Base-by-base conservation (phyloP, 2,329 filamentous ascomycete species). In the Dactylellina drechsleri region DNA sequence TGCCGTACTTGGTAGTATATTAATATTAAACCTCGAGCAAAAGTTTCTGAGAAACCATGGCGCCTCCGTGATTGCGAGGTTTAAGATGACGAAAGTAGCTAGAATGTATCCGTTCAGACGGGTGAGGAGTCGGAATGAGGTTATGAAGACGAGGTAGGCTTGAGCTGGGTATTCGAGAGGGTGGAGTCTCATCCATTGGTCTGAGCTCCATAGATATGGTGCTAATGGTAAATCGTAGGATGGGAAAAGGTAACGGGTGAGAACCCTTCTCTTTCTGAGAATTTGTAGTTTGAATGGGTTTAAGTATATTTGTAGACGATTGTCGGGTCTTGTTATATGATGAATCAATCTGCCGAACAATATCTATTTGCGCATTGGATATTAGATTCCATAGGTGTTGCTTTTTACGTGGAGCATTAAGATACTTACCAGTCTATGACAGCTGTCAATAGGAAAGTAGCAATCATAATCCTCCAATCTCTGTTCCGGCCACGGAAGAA, bases 151-250 rank as follows among this genome's bases (percentile, higher is more conserved):
- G 28, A 73, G 28, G 47, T 65, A 73, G 40, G 40, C 50, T n/a
- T 66, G 56, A 36, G 45, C 56, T 2, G 60, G 54, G 15, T 66
- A 66, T 52, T 73, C 68, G n/a, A 53, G 60, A 20, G 60, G 36
- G 8, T 62, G 49, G n/a, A 70, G 26, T 40, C 40, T 54, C 6
- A 49, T 45, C 15, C 13, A 60, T 50, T 45, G 40, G 16, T 47
- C 26, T 45, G 53, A 26, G 20, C 20, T 18, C 60, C 60, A 65
- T 41, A 57, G 26, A 23, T 60, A 56, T 2, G 54, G 18, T 18
- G 47, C 15, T 10, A 16, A 56, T 2, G 13, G 20, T 7, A 58
- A 23, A 13, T 50, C 26, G 20, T 61, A 59, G 13, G 10, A 47
- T 41, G 60, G 36, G 56, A 53, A 73, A 1, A 66, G 12, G 3